Conservation (phyloP, 768 basidiomycete species). For the Russula foetens region DNA sequence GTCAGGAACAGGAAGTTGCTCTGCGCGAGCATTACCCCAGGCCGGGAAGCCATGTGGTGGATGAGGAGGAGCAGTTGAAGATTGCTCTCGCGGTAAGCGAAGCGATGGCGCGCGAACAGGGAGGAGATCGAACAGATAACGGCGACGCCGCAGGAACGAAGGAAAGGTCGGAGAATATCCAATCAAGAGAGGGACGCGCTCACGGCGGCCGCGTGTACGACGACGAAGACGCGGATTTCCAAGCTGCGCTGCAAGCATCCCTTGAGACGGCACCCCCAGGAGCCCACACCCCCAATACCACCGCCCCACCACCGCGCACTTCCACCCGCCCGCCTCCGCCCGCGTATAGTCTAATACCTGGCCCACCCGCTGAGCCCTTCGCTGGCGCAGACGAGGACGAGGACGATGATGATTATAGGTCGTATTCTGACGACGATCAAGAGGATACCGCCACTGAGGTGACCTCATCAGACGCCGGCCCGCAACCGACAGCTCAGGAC, state of each 20-base stretch:
- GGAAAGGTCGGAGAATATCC: background rate
- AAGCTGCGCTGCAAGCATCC: conserved; percentile 82
- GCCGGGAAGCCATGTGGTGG: conserved; percentile 29
- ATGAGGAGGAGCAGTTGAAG: conserved; percentile 49
- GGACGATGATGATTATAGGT: background rate
- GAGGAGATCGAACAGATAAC: conserved; percentile 13
- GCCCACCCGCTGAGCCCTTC: background rate
- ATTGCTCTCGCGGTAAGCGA: conserved; percentile 56
- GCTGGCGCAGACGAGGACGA: background rate
- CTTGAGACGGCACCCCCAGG: conserved; percentile 55
- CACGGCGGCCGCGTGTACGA: conserved; percentile 50
- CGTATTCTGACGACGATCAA: background rate
- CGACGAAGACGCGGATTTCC: conserved; percentile 81
- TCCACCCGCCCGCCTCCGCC: conserved; percentile 8
- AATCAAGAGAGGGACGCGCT: background rate
- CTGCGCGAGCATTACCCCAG: conserved; percentile 32
- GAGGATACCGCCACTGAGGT: conserved; percentile 10
- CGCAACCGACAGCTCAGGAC: background rate
- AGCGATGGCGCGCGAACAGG: conserved; percentile 33
- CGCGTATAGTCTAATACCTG: background rate
- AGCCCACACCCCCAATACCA: conserved; percentile 30
- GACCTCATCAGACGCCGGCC: conserved; percentile 7
- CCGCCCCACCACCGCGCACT: conserved; percentile 7
- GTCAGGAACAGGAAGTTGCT: conserved; percentile 62
- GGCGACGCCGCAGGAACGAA: conserved; percentile 21